These are phyloP conservation scores for Macrophomina phaseolina DNA, from an alignment of 2,329 filamentous ascomycete species.

Conservation along the genomic window DNA sequence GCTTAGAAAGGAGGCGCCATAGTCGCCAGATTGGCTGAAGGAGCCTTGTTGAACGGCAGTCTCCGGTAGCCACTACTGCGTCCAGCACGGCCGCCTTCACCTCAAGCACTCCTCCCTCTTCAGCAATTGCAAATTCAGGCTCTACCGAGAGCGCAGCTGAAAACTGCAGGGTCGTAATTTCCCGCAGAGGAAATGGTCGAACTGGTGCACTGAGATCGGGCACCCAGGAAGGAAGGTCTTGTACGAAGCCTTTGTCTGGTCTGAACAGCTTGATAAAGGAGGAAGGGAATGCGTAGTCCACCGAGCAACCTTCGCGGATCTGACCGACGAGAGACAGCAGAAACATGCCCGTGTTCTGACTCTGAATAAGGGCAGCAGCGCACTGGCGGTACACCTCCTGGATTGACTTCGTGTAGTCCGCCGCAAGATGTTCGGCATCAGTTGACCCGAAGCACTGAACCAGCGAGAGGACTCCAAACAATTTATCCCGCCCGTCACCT, in stretches of 20 bases:
- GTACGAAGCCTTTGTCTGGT: not conserved
- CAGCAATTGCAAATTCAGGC: not conserved
- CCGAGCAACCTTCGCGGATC: not conserved
- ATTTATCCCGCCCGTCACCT: too few relatives aligned
- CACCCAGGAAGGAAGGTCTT: not conserved
- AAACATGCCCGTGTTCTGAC: not conserved
- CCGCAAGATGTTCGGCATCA: too few relatives aligned
- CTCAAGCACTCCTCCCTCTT: not conserved
- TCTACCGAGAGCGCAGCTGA: not conserved
- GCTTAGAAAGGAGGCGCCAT: not conserved
- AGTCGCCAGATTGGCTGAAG: not conserved
- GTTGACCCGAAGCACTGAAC: too few relatives aligned
- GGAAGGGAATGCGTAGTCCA: not conserved
- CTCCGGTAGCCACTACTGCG: not conserved
- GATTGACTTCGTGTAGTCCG: not conserved
- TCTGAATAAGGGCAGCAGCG: not conserved
- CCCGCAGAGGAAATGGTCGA: not conserved
- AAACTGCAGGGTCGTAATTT: not conserved
- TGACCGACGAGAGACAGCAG: conserved; percentile 5
- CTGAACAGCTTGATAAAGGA: not conserved
- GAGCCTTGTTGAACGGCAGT: not conserved
- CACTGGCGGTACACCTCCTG: not conserved
- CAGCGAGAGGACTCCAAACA: too few relatives aligned
- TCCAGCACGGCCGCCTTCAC: not conserved
- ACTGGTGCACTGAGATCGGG: not conserved